Conservation (phyloP, 805 yeast genomes). For the Starmera pachycereana region DNA sequence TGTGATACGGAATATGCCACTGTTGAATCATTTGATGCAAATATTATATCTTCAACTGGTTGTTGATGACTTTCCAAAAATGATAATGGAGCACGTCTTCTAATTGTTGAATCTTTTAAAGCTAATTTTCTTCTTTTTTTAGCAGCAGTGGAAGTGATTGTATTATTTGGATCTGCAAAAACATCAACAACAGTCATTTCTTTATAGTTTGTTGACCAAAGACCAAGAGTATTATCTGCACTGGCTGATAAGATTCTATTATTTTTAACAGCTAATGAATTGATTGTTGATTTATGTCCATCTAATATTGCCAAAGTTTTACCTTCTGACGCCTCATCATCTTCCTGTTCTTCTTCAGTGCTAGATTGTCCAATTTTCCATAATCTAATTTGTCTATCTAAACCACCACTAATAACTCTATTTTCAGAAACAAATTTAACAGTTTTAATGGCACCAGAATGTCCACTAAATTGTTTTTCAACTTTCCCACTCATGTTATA, state of each 20-base stretch:
- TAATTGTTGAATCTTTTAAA: slow-evolving; percentile 58
- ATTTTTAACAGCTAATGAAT: slow-evolving; percentile 43
- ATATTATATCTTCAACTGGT: slow-evolving; percentile 79
- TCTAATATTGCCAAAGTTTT: slow-evolving; percentile 76
- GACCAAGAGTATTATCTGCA: slow-evolving; percentile 65
- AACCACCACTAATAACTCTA: slow-evolving; percentile 75
- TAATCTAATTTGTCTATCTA: slow-evolving; percentile 78
- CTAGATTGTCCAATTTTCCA: slow-evolving; percentile 60
- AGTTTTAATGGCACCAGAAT: slow-evolving; percentile 75
- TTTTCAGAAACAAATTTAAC: slow-evolving; percentile 73
- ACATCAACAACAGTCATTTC: slow-evolving; percentile 65
- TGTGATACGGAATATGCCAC: slow-evolving; percentile 93
- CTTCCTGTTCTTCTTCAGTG: slow-evolving; percentile 6
- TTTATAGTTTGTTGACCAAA: slow-evolving; percentile 84
- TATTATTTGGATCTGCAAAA: slow-evolving; percentile 33
- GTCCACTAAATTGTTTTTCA: slow-evolving; percentile 76
- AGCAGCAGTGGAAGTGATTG: slow-evolving; percentile 62
- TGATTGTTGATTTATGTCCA: slow-evolving; percentile 88
- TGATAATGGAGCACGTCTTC: slow-evolving; percentile 75
- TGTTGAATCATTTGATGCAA: slow-evolving; percentile 61
- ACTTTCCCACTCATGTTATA: slow-evolving; percentile 78
- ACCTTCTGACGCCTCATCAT: slow-evolving; percentile 43
- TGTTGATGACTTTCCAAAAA: slow-evolving; percentile 72
- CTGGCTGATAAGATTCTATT: slow-evolving; percentile 75
- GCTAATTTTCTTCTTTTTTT: slow-evolving; percentile 83